phyloP scores from a whole-genome alignment of 108 stramenopile species.

The Licmophora abbreviata region DNA sequence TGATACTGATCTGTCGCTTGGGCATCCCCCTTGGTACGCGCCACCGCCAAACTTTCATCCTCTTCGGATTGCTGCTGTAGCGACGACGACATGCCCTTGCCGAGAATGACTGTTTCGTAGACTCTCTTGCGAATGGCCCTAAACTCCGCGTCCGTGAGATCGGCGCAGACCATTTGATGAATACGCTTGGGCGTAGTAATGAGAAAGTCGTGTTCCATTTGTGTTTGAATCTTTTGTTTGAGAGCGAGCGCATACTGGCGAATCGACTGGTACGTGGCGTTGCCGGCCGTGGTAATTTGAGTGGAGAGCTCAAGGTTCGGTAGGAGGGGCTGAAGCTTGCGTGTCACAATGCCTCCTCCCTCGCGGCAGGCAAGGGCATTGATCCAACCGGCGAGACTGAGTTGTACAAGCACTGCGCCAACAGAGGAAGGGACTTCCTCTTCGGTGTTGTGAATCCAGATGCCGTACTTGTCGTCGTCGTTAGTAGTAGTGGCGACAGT shows the following conservation, averaged over 20 bases:
- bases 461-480: background rate
- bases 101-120: constrained; percentile 76
- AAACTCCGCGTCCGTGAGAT: constrained; percentile 52
- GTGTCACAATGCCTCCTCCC: constrained; percentile 50
- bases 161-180: constrained; percentile 62
- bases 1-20: constrained; percentile 59
- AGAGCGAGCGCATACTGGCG: constrained; percentile 19
- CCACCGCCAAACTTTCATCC: constrained; percentile 33
- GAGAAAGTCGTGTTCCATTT: constrained; percentile 69
- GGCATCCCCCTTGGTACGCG: constrained; percentile 13
- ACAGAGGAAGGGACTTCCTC: background rate
- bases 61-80: constrained; percentile 29
- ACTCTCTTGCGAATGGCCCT: constrained; percentile 59
- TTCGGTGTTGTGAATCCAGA: constrained; percentile 3
- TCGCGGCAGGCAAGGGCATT: constrained; percentile 65
- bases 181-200: constrained; percentile 76
- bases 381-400: constrained; percentile 61
- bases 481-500: too few relatives aligned
- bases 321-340: constrained; percentile 6
- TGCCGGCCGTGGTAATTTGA: constrained; percentile 16
- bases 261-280: constrained; percentile 9
- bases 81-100: constrained; percentile 56
- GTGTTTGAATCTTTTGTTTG: constrained; percentile 22
- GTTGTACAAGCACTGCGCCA: constrained; percentile 55
- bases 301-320: background rate